A percentile compares a stretch with the other conserved stretches of the same genome.
Conservation (phyloP, 2,329 filamentous ascomycete genomes). For the Dactylellina sp. region DNA sequence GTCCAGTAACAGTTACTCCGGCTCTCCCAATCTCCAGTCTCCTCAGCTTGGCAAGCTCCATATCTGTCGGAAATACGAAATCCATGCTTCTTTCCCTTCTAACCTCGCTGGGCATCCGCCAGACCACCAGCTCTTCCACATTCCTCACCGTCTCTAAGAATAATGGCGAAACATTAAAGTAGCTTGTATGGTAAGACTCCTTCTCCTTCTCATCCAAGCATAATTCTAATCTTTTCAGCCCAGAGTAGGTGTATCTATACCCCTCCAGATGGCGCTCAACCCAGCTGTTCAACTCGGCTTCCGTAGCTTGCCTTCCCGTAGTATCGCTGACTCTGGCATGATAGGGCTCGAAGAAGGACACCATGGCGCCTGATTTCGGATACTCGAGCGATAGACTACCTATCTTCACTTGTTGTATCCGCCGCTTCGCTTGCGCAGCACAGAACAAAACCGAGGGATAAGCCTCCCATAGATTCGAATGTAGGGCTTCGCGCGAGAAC, state of each 20-base stretch:
- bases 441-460: slow-evolving; percentile 50
- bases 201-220: slow-evolving; percentile 48
- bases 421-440: slow-evolving; percentile 36
- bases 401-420: slow-evolving; percentile 40
- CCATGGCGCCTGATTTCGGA: slow-evolving; percentile 39
- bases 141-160: slow-evolving; percentile 34
- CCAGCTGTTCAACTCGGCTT: slow-evolving; percentile 30
- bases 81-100: slow-evolving; percentile 13
- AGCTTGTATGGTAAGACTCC: slow-evolving; percentile 39
- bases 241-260: slow-evolving; percentile 30
- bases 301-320: slow-evolving; percentile 23
- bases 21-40: slow-evolving; percentile 32
- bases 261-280: slow-evolving; percentile 23
- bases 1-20: slow-evolving; percentile 3
- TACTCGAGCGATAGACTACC: slow-evolving; percentile 31
- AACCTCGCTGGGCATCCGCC: slow-evolving; percentile 29
- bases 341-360: slow-evolving; percentile 47
- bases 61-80: slow-evolving; percentile 30
- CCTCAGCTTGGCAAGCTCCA: slow-evolving; percentile 18
- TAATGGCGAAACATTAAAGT: slow-evolving; percentile 37
- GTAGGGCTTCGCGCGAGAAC: slow-evolving; percentile 42
- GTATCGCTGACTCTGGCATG: slow-evolving; percentile 41
- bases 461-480: slow-evolving; percentile 47
- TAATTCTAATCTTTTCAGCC: slow-evolving; percentile 29
- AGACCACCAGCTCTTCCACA: slow-evolving; percentile 40